phyloP scores from a whole-genome alignment of 1,284 basidiomycete species.

The Mycosarcoma maydis region DNA sequence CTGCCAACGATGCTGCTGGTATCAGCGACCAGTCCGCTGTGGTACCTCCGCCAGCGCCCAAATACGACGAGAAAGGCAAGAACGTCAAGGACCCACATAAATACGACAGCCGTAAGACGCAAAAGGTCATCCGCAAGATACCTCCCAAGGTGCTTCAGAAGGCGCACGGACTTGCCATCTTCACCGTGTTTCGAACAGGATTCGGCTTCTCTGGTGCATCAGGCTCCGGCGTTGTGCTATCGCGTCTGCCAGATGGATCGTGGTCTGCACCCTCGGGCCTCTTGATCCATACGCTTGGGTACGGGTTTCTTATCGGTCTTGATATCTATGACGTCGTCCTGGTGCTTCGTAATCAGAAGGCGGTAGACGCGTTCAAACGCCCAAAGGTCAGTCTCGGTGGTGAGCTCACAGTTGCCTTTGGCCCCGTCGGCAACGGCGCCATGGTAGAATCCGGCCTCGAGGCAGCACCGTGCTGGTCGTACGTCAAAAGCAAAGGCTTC shows the following conservation, averaged over 20 bases:
- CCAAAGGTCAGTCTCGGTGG: conserved; percentile 64
- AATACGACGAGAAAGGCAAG: conserved; percentile 36
- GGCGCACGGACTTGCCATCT: conserved; percentile 61
- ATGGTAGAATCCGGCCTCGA: conserved; percentile 61
- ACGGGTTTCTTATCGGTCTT: conserved; percentile 63
- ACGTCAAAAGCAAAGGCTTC: conserved; percentile 66
- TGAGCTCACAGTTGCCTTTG: conserved; percentile 60
- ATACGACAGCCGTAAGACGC: conserved; percentile 61
- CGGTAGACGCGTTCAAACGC: conserved; percentile 59
- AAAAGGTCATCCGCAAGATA: conserved; percentile 65
- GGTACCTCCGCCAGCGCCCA: conserved; percentile 23
- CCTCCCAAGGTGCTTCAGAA: conserved; percentile 54
- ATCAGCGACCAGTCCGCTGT: conserved; percentile 28
- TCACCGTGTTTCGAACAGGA: conserved; percentile 65
- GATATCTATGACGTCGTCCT: conserved; percentile 68
- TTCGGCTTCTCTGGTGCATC: conserved; percentile 52
- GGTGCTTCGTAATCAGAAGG: conserved; percentile 62
- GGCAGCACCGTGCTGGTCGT: conserved; percentile 62
- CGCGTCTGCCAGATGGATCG: conserved; percentile 59
- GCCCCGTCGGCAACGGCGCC: conserved; percentile 67
- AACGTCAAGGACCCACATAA: conserved; percentile 50
- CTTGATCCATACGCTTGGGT: conserved; percentile 63
- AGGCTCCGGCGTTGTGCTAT: conserved; percentile 65
- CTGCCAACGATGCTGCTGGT: conserved; percentile 34
- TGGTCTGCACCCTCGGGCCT: conserved; percentile 66